These are phyloP conservation scores for Posidonia australis DNA, from an alignment of 106 monocot species.

Conservation along the genomic window DNA sequence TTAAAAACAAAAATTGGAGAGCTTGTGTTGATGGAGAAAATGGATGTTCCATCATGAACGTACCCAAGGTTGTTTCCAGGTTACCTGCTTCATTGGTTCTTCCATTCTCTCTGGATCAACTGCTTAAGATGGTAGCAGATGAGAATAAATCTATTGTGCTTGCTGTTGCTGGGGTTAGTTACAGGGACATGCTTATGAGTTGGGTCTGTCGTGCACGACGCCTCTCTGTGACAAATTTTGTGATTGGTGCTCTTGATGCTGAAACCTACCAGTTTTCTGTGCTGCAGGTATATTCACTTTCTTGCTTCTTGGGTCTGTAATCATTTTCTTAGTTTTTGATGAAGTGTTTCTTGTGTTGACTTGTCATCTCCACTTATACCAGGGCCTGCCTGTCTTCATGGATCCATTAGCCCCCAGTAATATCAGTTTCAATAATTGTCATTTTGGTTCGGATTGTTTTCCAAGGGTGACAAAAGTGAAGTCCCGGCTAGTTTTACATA, in stretches of 20 bases:
- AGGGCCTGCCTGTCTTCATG: slow-evolving; percentile 93
- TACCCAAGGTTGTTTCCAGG: slow-evolving; percentile 15
- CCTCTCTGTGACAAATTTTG: slow-evolving; percentile 55
- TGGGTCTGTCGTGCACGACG: slow-evolving; percentile 79
- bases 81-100: slow-evolving; percentile 19
- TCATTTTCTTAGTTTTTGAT: background rate
- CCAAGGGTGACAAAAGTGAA: slow-evolving; percentile 92
- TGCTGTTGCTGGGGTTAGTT: slow-evolving; percentile 74
- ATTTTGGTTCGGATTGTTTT: slow-evolving; percentile 88
- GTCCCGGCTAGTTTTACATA: slow-evolving; percentile 77
- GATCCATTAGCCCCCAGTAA: slow-evolving; percentile 49
- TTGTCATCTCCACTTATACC: background rate
- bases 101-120: slow-evolving; percentile 46
- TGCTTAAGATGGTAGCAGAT: slow-evolving; percentile 54
- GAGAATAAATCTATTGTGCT: slow-evolving; percentile 67
- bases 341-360: background rate
- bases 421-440: slow-evolving; percentile 75
- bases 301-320: background rate
- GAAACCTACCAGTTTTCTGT: slow-evolving; percentile 75
- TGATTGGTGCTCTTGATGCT: slow-evolving; percentile 81
- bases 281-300: slow-evolving; percentile 45
- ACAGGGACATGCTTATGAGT: slow-evolving; percentile 95
- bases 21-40: slow-evolving; percentile 13
- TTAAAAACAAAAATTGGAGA: slow-evolving; percentile 9
- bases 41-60: slow-evolving; percentile 7